These are phyloP conservation scores for Melampsora larici-populina DNA, from an alignment of 1,284 basidiomycete species.

Conservation along the genomic window DNA sequence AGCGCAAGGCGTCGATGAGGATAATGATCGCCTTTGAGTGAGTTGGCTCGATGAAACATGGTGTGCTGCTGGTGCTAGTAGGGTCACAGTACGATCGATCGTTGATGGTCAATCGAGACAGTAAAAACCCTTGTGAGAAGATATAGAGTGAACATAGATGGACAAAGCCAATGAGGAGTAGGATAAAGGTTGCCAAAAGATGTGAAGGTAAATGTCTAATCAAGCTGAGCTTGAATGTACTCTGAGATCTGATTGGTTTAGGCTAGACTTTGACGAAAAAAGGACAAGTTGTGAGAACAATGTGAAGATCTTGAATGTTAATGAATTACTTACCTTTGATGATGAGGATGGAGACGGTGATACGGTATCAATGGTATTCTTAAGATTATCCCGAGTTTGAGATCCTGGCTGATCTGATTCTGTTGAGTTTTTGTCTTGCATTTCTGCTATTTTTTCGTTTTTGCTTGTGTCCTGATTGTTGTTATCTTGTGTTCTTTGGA, in stretches of 20 bases:
- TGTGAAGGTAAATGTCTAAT: background rate
- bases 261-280: conserved; percentile 2
- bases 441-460: too few species aligned
- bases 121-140: conserved; percentile 82
- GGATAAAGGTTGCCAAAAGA: conserved; percentile 49
- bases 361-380: too few species aligned
- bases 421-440: too few species aligned
- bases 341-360: too few species aligned
- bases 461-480: too few species aligned
- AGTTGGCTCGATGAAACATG: conserved; percentile 60
- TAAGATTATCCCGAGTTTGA: too few species aligned
- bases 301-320: too few species aligned
- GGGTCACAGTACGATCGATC: conserved; percentile 56
- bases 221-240: background rate
- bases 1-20: conserved; percentile 88
- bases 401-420: too few species aligned
- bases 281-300: background rate
- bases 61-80: conserved; percentile 57
- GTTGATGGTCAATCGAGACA: conserved; percentile 73
- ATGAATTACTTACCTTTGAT: too few species aligned
- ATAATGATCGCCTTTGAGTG: conserved; percentile 77
- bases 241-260: background rate
- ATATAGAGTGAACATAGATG: conserved; percentile 60
- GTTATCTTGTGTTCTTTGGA: too few species aligned
- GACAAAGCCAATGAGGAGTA: conserved; percentile 62